A percentile compares a stretch with the other conserved stretches of the same genome.
These are phyloP conservation scores for Leccinum solheimii DNA, from an alignment of 1,284 basidiomycete species.

Conservation along the genomic window DNA sequence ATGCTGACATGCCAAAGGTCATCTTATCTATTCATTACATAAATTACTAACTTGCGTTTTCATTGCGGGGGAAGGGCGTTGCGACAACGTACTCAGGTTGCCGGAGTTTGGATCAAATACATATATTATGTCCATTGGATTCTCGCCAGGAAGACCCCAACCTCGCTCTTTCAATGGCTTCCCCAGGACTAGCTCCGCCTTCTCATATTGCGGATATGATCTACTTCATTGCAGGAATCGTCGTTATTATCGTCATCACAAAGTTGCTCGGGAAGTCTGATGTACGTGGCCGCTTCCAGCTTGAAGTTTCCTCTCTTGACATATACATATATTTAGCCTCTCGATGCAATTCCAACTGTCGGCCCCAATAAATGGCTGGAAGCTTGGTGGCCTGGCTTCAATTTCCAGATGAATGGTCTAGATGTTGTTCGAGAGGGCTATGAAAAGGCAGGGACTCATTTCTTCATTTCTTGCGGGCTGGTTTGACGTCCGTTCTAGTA, in stretches of 20 bases:
- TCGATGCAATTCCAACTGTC: slow-evolving; percentile 25
- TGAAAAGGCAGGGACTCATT: slow-evolving; percentile 11
- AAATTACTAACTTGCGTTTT: slow-evolving; percentile 1
- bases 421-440: slow-evolving; percentile 26
- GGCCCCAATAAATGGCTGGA: slow-evolving; percentile 20
- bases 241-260: not conserved
- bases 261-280: slow-evolving; percentile 1
- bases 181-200: not conserved
- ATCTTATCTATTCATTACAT: not conserved
- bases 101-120: not conserved
- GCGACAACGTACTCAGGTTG: not conserved
- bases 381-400: slow-evolving; percentile 18
- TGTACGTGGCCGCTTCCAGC: not conserved
- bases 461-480: not conserved
- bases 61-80: slow-evolving; percentile 4
- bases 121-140: slow-evolving; percentile 8
- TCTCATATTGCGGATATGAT: not conserved
- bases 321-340: slow-evolving; percentile 5
- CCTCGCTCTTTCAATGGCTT: slow-evolving; percentile 5
- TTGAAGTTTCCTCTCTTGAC: not conserved
- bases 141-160: not conserved
- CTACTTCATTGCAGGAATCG: not conserved
- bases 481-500: slow-evolving; percentile 28
- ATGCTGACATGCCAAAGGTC: not conserved
- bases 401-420: slow-evolving; percentile 4